These are phyloP conservation scores for Inonotus obliquus DNA, from an alignment of 1,284 basidiomycete species.

Conservation along the genomic window DNA sequence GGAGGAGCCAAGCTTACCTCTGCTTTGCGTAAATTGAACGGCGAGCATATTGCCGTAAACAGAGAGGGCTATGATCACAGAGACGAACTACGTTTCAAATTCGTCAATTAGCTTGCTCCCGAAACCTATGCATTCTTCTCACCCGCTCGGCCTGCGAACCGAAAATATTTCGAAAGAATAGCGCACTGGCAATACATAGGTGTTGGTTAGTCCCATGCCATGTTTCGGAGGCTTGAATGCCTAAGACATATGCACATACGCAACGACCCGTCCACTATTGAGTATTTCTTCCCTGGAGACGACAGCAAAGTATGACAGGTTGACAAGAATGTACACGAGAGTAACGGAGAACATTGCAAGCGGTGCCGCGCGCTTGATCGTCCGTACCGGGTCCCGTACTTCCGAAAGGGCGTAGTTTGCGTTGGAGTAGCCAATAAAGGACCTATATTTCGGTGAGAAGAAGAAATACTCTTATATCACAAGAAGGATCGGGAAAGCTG, in stretches of 20 bases:
- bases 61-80: slow-evolving; percentile 57
- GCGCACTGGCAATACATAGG: slow-evolving; percentile 35
- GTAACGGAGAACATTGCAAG: slow-evolving; percentile 55
- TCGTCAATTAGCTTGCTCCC: background rate
- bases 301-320: slow-evolving; percentile 65
- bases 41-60: slow-evolving; percentile 59
- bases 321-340: slow-evolving; percentile 54
- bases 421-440: slow-evolving; percentile 64
- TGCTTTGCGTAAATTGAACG: slow-evolving; percentile 56
- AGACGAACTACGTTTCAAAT: slow-evolving; percentile 41
- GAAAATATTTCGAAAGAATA: slow-evolving; percentile 67
- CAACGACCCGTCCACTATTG: slow-evolving; percentile 54
- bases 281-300: slow-evolving; percentile 63
- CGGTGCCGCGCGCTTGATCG: slow-evolving; percentile 62
- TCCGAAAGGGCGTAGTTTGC: slow-evolving; percentile 71
- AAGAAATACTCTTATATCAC: background rate
- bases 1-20: slow-evolving; percentile 38
- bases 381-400: slow-evolving; percentile 58
- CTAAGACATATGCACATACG: slow-evolving; percentile 36
- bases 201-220: too few species aligned
- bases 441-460: slow-evolving; percentile 37
- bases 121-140: background rate
- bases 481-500: background rate
- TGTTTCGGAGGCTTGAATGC: background rate
- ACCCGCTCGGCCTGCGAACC: slow-evolving; percentile 55